A percentile compares a stretch with the other conserved stretches of the same genome.
Conservation (phyloP, 805 yeast species). For the Candida insectorum region DNA sequence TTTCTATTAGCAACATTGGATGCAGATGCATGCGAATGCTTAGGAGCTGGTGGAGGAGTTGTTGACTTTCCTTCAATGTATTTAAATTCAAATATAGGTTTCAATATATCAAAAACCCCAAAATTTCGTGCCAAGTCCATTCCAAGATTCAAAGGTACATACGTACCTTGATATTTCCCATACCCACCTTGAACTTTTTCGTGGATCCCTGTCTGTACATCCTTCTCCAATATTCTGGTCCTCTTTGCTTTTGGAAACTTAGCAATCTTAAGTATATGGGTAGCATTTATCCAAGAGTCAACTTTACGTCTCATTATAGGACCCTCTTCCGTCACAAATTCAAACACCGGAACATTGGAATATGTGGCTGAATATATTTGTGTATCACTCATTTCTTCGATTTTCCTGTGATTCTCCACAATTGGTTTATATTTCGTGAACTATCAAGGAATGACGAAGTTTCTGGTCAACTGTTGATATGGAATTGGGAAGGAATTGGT, state of each 20-base stretch:
- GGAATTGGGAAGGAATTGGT: too few species aligned
- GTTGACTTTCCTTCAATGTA: conserved; percentile 37
- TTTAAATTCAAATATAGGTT: conserved; percentile 63
- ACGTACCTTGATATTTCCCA: conserved; percentile 60
- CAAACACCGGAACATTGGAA: conserved; percentile 68
- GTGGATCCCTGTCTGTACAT: conserved; percentile 59
- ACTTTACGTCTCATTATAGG: conserved; percentile 65
- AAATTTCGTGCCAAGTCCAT: conserved; percentile 36
- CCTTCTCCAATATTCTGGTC: conserved; percentile 61
- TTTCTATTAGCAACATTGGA: conserved; percentile 36
- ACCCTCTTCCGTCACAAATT: conserved; percentile 64
- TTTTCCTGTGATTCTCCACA: too few species aligned
- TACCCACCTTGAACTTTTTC: conserved; percentile 74
- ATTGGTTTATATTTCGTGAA: too few species aligned
- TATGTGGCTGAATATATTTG: conserved; percentile 70
- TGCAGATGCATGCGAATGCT: conserved; percentile 45
- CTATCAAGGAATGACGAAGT: not conserved
- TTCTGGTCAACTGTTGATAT: too few species aligned
- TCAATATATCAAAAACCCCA: conserved; percentile 50
- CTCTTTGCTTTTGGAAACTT: conserved; percentile 64
- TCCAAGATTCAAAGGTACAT: conserved; percentile 42
- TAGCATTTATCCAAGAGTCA: conserved; percentile 69
- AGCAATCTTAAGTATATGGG: conserved; percentile 67
- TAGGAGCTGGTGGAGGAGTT: conserved; percentile 48
- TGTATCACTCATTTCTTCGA: conserved; percentile 14